Base-by-base conservation (phyloP, 208 protist genomes). In the Acanthamoeba lugdunensis region DNA sequence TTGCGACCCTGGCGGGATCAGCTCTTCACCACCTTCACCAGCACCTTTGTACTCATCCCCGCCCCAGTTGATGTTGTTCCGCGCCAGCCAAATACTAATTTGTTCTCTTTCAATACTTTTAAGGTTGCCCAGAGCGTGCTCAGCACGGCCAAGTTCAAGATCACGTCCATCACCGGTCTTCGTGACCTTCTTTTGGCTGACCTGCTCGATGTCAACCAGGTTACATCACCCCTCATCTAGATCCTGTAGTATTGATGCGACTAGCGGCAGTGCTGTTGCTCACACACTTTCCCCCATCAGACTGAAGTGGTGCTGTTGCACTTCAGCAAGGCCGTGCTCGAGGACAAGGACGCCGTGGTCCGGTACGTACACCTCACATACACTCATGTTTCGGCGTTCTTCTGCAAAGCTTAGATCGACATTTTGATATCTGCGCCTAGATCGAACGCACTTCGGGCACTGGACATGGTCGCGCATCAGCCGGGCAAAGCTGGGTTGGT, bases 141-240 rank as follows among this genome's bases (percentile, higher is more conserved):
- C 9, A 45, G 79, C 33, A 45, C 52, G 79, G 79, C 79, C 79
- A 87, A 87, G 50, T 87, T 87, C 79, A 87, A 87, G 52, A 87
- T 87, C 21, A 65, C 79, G 11, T 28, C 79, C 6, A 87, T 87
- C 52, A 87, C 50, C 13, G 79, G 79, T 1, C 52, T 87, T 3
- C 79, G 79, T 45, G 52, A 45, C 6, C 79, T 87, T 18, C 79
- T 87, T 5, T 14, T 41, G 45, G 79, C 79, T 50, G 79, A 63
- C 21, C 50, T 87, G 21, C 79, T 87, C 50, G 79, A 87, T 23
- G 25, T 25, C 2, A 65, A 11, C 21, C 79, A 87, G 79, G 79
- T 63, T 14, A 9, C 18, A 25, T 23, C 13, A 41, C 33, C 21
- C 21, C n/a, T 11, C n/a, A 14, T 45, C 30, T 75, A 41, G n/a